Conservation (phyloP, 805 yeast genomes). For the Metschnikowia lochheadii region DNA sequence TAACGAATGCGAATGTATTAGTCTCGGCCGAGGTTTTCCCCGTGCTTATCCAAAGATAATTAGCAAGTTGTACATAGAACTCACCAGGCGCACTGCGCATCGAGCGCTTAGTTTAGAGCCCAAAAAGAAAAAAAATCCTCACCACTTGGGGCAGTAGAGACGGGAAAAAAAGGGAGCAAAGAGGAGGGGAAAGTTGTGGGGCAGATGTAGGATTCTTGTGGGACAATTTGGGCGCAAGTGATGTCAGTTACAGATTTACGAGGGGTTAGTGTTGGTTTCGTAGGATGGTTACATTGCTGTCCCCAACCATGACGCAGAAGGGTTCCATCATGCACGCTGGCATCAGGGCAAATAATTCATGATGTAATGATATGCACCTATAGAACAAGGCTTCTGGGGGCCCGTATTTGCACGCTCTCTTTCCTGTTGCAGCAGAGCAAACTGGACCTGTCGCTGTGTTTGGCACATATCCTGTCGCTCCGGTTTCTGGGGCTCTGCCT, state of each 20-base stretch:
- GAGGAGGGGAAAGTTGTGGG: not conserved
- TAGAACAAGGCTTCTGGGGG: not conserved
- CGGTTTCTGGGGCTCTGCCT: not conserved
- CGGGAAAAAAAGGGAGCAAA: not conserved
- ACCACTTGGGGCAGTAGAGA: not conserved
- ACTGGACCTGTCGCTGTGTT: not conserved
- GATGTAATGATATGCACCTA: not conserved
- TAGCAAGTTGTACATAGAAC: constrained; percentile 4
- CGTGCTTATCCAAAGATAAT: constrained; percentile 1
- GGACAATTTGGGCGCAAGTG: too few species aligned
- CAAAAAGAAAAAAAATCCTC: not conserved
- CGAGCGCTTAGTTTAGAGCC: constrained; percentile 1
- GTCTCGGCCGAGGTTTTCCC: constrained; percentile 2
- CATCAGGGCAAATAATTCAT: not conserved
- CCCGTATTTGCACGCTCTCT: too few species aligned
- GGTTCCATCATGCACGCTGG: not conserved
- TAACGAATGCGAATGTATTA: not conserved
- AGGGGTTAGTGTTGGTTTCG: too few species aligned
- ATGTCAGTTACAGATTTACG: too few species aligned
- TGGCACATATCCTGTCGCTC: not conserved
- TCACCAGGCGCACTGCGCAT: constrained; percentile 2
- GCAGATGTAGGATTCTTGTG: too few species aligned
- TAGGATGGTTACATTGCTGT: not conserved
- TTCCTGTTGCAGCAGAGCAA: not conserved
- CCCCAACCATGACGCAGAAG: not conserved